A percentile compares a stretch with the other conserved stretches of the same genome.
Conservation (phyloP, 257 asterid genomes). For the Scutellaria baicalensis region DNA sequence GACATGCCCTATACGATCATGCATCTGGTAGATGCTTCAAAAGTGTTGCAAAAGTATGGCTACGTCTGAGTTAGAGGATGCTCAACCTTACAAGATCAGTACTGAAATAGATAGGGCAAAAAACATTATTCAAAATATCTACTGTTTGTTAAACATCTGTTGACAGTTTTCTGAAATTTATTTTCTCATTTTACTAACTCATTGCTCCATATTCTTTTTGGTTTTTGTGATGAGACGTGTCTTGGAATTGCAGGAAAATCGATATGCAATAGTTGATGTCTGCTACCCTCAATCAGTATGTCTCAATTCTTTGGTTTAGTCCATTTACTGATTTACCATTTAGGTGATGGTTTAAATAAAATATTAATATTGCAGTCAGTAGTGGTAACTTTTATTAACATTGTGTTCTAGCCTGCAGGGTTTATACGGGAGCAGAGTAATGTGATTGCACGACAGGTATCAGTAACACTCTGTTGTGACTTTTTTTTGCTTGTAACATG, state of each 20-base stretch:
- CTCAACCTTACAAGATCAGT: neutral
- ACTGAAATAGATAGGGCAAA: neutral
- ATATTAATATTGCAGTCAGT: neutral
- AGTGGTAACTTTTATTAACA: slow-evolving; percentile 13
- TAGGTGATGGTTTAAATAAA: neutral
- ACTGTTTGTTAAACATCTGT: slow-evolving; percentile 3
- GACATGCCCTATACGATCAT: neutral
- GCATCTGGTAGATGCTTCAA: neutral
- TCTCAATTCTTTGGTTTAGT: slow-evolving; percentile 15
- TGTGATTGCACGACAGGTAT: slow-evolving; percentile 82
- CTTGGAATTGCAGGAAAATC: slow-evolving; percentile 73
- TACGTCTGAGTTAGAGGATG: neutral
- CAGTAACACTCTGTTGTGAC: slow-evolving; percentile 2
- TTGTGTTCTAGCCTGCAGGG: slow-evolving; percentile 82
- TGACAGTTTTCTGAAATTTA: slow-evolving; percentile 7
- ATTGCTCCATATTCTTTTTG: slow-evolving; percentile 1
- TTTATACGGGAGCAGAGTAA: slow-evolving; percentile 89
- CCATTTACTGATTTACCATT: slow-evolving; percentile 13
- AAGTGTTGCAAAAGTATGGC: neutral
- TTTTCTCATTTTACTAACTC: neutral
- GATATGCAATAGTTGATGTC: slow-evolving; percentile 82
- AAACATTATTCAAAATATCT: neutral
- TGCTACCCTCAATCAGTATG: slow-evolving; percentile 83
- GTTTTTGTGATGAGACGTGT: slow-evolving; percentile 9
- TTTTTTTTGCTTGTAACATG: neutral